These are phyloP conservation scores for Penicillium capsulatum DNA, from an alignment of 2,329 filamentous ascomycete genomes.

Conservation along the genomic window DNA sequence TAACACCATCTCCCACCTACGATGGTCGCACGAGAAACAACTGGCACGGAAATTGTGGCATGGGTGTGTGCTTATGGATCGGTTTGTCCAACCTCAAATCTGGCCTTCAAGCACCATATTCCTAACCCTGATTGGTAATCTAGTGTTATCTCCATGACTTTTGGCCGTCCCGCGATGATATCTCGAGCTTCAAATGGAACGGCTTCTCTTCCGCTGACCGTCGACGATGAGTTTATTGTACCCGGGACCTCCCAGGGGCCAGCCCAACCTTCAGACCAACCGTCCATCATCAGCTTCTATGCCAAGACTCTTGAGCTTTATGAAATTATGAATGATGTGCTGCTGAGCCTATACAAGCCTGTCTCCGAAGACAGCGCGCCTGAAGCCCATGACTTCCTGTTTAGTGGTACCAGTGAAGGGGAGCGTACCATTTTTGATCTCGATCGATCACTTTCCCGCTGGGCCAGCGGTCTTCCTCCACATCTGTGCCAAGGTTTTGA, in stretches of 20 bases:
- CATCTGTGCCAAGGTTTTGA: constrained; percentile 21
- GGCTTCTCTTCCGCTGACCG: constrained; percentile 27
- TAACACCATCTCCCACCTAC: constrained; percentile 32
- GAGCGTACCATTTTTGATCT: constrained; percentile 33
- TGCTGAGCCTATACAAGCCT: constrained; percentile 30
- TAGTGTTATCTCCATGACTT: constrained; percentile 38
- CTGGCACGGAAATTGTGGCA: constrained; percentile 34
- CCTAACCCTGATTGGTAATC: too few species aligned
- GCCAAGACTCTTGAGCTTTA: constrained; percentile 33
- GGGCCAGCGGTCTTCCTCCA: constrained; percentile 28
- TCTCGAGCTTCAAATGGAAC: constrained; percentile 24
- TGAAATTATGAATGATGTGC: constrained; percentile 35
- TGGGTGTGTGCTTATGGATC: constrained; percentile 37
- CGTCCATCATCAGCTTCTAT: constrained; percentile 33
- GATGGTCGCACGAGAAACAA: constrained; percentile 27
- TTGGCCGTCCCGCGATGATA: constrained; percentile 37
- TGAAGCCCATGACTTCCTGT: constrained; percentile 29
- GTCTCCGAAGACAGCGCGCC: constrained; percentile 22
- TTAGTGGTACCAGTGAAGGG: constrained; percentile 21
- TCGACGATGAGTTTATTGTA: constrained; percentile 33
- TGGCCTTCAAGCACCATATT: neutral
- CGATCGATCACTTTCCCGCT: constrained; percentile 30
- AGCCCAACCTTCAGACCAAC: constrained; percentile 19
- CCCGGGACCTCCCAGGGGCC: constrained; percentile 11
- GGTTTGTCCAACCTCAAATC: constrained; percentile 18